These are phyloP conservation scores for Fusarium sp. DNA, from an alignment of 2,329 filamentous ascomycete species.

Conservation along the genomic window DNA sequence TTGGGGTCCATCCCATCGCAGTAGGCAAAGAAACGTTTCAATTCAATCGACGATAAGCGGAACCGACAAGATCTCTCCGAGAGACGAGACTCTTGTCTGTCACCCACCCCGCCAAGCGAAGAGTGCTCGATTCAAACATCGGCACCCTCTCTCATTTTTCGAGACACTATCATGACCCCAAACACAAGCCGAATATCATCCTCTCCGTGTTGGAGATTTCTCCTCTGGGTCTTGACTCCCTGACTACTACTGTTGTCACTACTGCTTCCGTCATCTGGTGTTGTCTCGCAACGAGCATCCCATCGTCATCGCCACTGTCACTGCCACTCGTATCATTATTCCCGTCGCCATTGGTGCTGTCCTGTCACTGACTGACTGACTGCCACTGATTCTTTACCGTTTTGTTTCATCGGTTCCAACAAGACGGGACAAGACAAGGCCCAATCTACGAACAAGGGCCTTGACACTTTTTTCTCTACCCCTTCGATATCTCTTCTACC, in stretches of 20 bases:
- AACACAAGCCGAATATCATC: constrained; percentile 51
- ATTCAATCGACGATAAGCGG: constrained; percentile 33
- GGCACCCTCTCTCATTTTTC: constrained; percentile 15
- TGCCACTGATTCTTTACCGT: background rate
- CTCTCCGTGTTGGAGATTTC: constrained; percentile 56
- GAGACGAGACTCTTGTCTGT: constrained; percentile 13
- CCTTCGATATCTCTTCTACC: constrained; percentile 24
- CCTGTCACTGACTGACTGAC: background rate
- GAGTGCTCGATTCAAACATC: constrained; percentile 17
- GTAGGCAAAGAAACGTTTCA: constrained; percentile 17
- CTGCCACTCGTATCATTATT: constrained; percentile 2
- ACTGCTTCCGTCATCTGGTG: background rate
- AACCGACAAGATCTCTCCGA: constrained; percentile 23
- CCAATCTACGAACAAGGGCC: constrained; percentile 14
- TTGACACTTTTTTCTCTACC: background rate
- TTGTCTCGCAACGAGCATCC: constrained; percentile 2
- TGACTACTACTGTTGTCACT: constrained; percentile 46
- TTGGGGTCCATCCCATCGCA: constrained; percentile 9
- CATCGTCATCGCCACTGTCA: constrained; percentile 8
- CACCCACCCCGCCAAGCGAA: constrained; percentile 30
- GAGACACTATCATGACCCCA: constrained; percentile 54
- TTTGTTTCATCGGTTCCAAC: background rate
- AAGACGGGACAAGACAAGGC: constrained; percentile 16
- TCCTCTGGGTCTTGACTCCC: constrained; percentile 54
- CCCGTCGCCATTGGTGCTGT: constrained; percentile 7